These are phyloP conservation scores for Pachysandra terminalis DNA, from an alignment of 164 flowering plant genomes.

Conservation along the genomic window DNA sequence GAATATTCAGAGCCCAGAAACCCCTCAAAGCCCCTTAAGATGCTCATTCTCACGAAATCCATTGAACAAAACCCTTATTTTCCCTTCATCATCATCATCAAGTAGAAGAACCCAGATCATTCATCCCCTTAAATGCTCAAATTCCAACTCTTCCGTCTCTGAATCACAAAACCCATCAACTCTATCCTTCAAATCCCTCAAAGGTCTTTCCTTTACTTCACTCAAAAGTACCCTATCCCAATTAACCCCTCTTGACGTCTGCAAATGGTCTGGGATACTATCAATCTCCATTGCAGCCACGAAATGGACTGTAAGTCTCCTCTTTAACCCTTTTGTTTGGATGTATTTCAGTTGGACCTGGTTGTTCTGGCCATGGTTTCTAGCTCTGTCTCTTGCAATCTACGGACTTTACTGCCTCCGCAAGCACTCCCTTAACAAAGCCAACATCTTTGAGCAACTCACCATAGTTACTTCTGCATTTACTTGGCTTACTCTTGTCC, in stretches of 20 bases:
- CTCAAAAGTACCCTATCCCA: slow-evolving; percentile 30
- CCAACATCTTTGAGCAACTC: slow-evolving; percentile 59
- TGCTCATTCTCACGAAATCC: slow-evolving; percentile 1
- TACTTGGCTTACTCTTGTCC: slow-evolving; percentile 87
- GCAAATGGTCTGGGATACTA: slow-evolving; percentile 54
- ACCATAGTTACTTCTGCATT: slow-evolving; percentile 61
- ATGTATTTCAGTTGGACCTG: slow-evolving; percentile 94
- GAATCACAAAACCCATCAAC: slow-evolving; percentile 24
- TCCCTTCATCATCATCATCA: neutral
- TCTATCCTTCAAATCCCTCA: slow-evolving; percentile 28
- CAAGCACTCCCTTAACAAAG: slow-evolving; percentile 49
- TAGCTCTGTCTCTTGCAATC: slow-evolving; percentile 49
- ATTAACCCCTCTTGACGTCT: slow-evolving; percentile 52
- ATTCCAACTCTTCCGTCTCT: slow-evolving; percentile 30
- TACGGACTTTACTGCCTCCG: slow-evolving; percentile 55
- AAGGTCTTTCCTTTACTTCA: slow-evolving; percentile 34
- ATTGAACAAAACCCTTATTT: slow-evolving; percentile 4
- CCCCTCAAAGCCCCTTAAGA: slow-evolving; percentile 5
- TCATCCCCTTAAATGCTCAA: slow-evolving; percentile 26
- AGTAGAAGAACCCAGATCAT: slow-evolving; percentile 18
- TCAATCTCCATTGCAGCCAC: slow-evolving; percentile 46
- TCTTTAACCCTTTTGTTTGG: slow-evolving; percentile 75
- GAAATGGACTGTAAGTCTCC: slow-evolving; percentile 45
- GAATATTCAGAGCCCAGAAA: slow-evolving; percentile 1
- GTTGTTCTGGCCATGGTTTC: slow-evolving; percentile 89